Base-by-base conservation (phyloP, 2,329 filamentous ascomycete genomes). In the Penicillium sp. region DNA sequence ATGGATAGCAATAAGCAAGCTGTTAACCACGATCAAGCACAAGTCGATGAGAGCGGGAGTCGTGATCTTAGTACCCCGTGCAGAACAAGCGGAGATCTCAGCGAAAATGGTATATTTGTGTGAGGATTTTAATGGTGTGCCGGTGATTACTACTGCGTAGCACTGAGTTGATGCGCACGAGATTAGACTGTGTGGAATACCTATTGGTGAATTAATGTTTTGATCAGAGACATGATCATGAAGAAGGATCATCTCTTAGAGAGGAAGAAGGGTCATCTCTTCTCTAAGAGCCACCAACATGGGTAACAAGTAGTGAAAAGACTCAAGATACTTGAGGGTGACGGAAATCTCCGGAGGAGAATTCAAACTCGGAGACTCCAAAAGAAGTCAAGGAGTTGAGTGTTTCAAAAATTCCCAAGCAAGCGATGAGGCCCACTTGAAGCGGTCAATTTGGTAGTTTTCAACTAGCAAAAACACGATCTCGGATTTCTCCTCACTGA, bases 401-500 rank as follows among this genome's bases (percentile, higher is more conserved):
- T 69, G 69, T 68, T 81, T 83, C 87, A 90, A 91, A 91, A 87
- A 91, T 91, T 91, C 88, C 87, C 82, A 82, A 79, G 78, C 84
- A 83, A 82, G 81, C 82, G 81, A 79, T 29, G 81, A 38, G 35
- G 83, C 82, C 86, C 84, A 83, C 82, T 78, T 82, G 80, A 81
- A 92, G 88, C 81, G 81, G 88, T 90, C 88, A 89, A 81, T 80
- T 82, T 72, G 79, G 81, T 89, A 89, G 87, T 89, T 89, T 89
- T 89, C 87, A 90, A 89, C 87, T 89, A 90, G 88, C 88, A 90
- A 90, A 89, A 90, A 90, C 82, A 83, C 84, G 83, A 84, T 85
- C 87, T 91, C 89, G 85, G 89, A 90, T 86, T 83, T 86, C 87
- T 90, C 88, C 85, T 91, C 88, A 91, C 86, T 88, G 86, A 84